phyloP scores from a whole-genome alignment of 2,329 filamentous ascomycete genomes.

The Xylariales sp. region DNA sequence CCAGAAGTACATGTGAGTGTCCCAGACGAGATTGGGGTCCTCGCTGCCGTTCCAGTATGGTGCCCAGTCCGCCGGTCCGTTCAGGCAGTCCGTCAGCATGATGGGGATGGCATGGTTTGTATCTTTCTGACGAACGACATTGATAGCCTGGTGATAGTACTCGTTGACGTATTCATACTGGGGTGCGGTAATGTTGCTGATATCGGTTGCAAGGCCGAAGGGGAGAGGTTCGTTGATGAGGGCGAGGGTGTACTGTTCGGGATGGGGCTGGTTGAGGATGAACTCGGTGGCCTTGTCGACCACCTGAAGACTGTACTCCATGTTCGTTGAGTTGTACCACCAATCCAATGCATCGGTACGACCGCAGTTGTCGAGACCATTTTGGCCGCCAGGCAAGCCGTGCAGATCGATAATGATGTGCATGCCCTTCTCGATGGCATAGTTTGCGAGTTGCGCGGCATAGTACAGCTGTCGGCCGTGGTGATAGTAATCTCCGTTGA shows the following conservation, averaged over 20 bases:
- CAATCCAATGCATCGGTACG: slow-evolving; percentile 32
- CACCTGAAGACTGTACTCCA: neutral
- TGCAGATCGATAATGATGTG: slow-evolving; percentile 58
- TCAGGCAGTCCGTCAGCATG: neutral
- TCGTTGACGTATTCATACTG: neutral
- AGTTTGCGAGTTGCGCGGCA: slow-evolving; percentile 51
- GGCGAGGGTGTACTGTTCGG: neutral
- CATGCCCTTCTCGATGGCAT: slow-evolving; percentile 45
- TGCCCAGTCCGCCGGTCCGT: neutral
- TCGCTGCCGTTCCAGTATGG: neutral
- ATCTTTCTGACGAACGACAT: neutral
- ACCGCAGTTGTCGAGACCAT: slow-evolving; percentile 61
- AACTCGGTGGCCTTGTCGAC: neutral
- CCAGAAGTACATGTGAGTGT: neutral
- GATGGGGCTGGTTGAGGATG: neutral
- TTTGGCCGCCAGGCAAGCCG: slow-evolving; percentile 51
- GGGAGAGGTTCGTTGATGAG: neutral
- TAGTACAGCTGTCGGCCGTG: slow-evolving; percentile 31
- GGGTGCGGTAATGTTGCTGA: neutral
- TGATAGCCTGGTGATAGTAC: neutral
- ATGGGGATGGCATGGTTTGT: neutral
- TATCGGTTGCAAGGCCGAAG: neutral
- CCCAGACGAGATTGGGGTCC: neutral
- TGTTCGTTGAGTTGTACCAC: neutral
- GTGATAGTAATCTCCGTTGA: slow-evolving; percentile 44